Evolutionary conservation across 345 rosid genomes (phyloP).

Genomic region (Chamaenerion angustifolium): DNA sequence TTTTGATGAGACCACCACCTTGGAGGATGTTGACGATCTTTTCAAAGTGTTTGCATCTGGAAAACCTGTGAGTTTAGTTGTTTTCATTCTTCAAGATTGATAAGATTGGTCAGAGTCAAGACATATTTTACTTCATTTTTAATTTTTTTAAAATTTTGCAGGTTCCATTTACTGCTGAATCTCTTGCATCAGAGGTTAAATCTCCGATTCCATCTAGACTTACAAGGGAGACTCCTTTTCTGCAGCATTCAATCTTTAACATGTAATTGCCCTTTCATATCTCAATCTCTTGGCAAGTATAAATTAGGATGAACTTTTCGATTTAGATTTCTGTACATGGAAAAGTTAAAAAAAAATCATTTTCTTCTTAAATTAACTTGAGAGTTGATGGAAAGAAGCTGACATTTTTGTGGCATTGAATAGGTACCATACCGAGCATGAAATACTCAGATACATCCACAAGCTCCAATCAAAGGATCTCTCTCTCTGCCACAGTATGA

Average conservation of each 20-base stretch:
- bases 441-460: slow-evolving; percentile 75
- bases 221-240: slow-evolving; percentile 59
- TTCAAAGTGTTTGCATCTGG: slow-evolving; percentile 64
- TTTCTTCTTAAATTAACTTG: too few relatives aligned
- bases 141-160: slow-evolving; percentile 14
- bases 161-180: slow-evolving; percentile 80
- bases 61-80: slow-evolving; percentile 47
- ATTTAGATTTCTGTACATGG: too few relatives aligned
- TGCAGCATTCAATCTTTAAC: slow-evolving; percentile 79
- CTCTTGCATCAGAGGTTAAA: slow-evolving; percentile 77
- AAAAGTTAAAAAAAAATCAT: too few relatives aligned
- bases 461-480: slow-evolving; percentile 79
- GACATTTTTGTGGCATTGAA: slow-evolving; percentile 8
- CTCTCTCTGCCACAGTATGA: slow-evolving; percentile 98
- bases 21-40: slow-evolving; percentile 85
- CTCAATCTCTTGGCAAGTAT: too few relatives aligned
- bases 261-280: slow-evolving; percentile 25
- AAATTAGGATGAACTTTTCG: too few relatives aligned
- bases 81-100: slow-evolving; percentile 5
- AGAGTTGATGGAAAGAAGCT: too few relatives aligned
- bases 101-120: too few relatives aligned
- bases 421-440: slow-evolving; percentile 95
- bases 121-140: neutral
- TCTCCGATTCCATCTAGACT: slow-evolving; percentile 57
- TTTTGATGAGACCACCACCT: slow-evolving; percentile 89